Evolutionary conservation across 345 rosid species (phyloP).

Genomic region (Zanthoxylum bungeanum): DNA sequence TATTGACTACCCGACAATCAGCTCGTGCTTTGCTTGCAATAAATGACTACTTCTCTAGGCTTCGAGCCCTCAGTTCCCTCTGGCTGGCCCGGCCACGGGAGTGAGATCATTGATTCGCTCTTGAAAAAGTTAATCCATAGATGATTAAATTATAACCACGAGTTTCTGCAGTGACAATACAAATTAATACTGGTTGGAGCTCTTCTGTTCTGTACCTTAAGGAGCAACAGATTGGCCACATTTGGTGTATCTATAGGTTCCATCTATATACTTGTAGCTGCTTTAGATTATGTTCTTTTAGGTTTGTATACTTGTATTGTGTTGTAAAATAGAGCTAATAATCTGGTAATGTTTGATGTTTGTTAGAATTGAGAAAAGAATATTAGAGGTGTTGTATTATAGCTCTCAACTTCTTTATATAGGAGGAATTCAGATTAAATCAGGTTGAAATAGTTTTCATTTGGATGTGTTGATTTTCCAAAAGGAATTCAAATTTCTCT

Average conservation of each 20-base stretch:
- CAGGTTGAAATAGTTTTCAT: not conserved
- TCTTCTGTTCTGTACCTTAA: not conserved
- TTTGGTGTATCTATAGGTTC: slow-evolving; percentile 23
- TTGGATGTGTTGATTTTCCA: not conserved
- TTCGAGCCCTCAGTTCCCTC: slow-evolving; percentile 74
- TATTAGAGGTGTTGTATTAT: slow-evolving; percentile 12
- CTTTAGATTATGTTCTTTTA: slow-evolving; percentile 20
- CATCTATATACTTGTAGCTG: slow-evolving; percentile 13
- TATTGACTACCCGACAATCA: slow-evolving; percentile 69
- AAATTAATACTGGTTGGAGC: not conserved
- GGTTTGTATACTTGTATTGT: slow-evolving; percentile 20
- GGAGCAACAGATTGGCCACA: not conserved
- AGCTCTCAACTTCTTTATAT: slow-evolving; percentile 15
- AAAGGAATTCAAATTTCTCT: too few relatives aligned
- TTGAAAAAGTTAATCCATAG: not conserved
- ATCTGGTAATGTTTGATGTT: slow-evolving; percentile 18
- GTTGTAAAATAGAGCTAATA: slow-evolving; percentile 30
- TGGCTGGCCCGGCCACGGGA: slow-evolving; percentile 79
- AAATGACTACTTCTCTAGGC: slow-evolving; percentile 64
- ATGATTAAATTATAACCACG: not conserved
- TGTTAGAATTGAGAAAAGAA: slow-evolving; percentile 21
- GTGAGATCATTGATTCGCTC: slow-evolving; percentile 20
- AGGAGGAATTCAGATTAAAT: not conserved
- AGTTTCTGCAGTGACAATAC: not conserved
- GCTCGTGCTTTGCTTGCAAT: slow-evolving; percentile 77